These are phyloP conservation scores for Isoetes taiwanensis DNA, from an alignment of 75 land plant genomes.

Conservation along the genomic window DNA sequence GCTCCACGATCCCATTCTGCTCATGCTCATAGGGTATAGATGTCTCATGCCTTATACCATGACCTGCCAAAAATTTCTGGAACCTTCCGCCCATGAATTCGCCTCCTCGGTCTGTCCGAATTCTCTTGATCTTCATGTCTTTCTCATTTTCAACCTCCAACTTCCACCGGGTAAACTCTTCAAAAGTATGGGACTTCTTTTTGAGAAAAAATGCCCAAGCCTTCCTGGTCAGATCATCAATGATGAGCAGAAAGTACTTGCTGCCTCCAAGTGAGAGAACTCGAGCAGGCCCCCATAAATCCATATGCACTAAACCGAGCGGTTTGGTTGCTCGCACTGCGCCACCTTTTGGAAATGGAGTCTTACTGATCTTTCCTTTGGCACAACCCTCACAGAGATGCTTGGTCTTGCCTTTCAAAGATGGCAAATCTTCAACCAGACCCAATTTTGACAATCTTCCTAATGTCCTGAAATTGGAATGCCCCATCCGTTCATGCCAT, in stretches of 20 bases:
- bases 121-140: background rate
- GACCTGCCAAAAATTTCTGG: background rate
- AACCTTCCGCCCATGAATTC: slow-evolving; percentile 11
- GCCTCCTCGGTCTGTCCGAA: slow-evolving; percentile 17
- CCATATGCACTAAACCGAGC: slow-evolving; percentile 9
- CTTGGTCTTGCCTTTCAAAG: too few species aligned
- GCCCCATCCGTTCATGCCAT: too few species aligned
- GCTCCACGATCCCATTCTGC: slow-evolving; percentile 4
- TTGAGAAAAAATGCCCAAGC: background rate
- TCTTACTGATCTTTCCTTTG: too few species aligned
- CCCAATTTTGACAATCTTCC: too few species aligned
- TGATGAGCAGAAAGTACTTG: slow-evolving; percentile 14
- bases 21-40: too few species aligned
- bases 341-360: too few species aligned
- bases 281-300: slow-evolving; percentile 13
- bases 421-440: too few species aligned
- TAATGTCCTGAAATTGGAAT: too few species aligned
- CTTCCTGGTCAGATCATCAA: slow-evolving; percentile 12
- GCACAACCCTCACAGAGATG: too few species aligned
- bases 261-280: background rate
- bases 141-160: slow-evolving; percentile 6
- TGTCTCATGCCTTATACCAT: slow-evolving; percentile 11
- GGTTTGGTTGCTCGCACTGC: too few species aligned
- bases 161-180: background rate
- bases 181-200: slow-evolving; percentile 1